Base-by-base conservation (phyloP, 345 rosid genomes). In the Chamaenerion angustifolium region DNA sequence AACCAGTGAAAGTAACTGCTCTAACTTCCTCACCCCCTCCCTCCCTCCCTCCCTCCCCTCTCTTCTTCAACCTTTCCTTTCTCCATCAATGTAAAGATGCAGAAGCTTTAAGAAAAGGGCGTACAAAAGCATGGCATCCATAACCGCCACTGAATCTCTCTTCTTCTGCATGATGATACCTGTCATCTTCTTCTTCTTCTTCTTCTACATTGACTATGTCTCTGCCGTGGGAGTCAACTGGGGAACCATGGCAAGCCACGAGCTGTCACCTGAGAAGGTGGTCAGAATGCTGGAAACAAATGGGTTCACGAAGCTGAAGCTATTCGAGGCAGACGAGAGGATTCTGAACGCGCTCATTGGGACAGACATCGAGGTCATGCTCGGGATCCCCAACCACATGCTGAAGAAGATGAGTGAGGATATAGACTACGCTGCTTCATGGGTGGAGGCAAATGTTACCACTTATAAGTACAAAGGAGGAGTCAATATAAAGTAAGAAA, bases 401-500 rank as follows among this genome's bases (percentile, higher is more conserved):
- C 76, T 87, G 49, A 46, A 64, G 55, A 47, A 68, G 27, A 13
- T 87, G 54, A 77, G 87, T 62, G 46, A 54, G 53, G 83, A 75
- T 58, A 47, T 67, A 42, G 19, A 52, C 21, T 69, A 60, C n/a
- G 94, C 94, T 42, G 78, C 64, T 50, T 64, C 74, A 42, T 83
- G 96, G 94, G 89, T 87, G 14, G 69, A 78, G 42, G 76, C 71
- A 10, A 87, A 87, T 67, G 83, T 87, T 50, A 66, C 96, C n/a
- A 46, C 68, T 13, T 84, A 77, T 57, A 59, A 56, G 49, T 72
- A 77, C 58, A 35, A 52, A 1, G 75, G 79, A 1, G 79, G 76
- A 52, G 96, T 83, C 56, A 72, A 78, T 48, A 81, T 87, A 74
- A 82, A 77, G 89, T 77, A 63, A 31, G 37, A 5, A 5, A 21